Base-by-base conservation (phyloP, 2,329 filamentous ascomycete genomes). In the Xylariaceae sp. region DNA sequence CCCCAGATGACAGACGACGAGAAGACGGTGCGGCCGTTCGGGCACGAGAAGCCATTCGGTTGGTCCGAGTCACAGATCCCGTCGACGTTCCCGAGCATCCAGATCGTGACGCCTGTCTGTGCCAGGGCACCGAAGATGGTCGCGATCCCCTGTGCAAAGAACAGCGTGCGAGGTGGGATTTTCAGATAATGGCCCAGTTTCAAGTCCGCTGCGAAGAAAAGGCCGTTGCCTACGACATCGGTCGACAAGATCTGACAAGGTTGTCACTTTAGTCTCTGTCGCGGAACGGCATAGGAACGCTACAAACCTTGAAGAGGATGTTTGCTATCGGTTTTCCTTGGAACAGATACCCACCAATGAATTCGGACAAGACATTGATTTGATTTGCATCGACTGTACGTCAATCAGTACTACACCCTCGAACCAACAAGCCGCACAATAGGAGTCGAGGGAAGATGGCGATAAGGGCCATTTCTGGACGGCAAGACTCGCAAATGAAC, bases 141-240 rank as follows among this genome's bases (percentile, higher is more conserved):
- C 26, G 71, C 72, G 11, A 70, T 47, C 2, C 67, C 66, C 53
- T 77, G 73, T 7, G 66, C 68, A 26, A 65, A 62, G 53, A 76
- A 76, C 3, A 71, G 60, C 9, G 67, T 69, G 4, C 65, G 62
- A 0, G 68, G 69, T 0, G 72, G 66, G 32, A 76, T 68, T 51
- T 76, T 74, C 41, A 73, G 57, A 53, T 75, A 74, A 42, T 73
- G 71, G 2, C 64, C 72, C 28, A 76, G 56, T 54, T 76, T 76
- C 64, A 74, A 64, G 47, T 76, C 72, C 47, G 68, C 64, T 2
- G 64, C 62, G 40, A 73, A 74, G 30, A 65, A 69, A 13, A 72
- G 60, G 0, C 64, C 69, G 44, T 73, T 68, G 12, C 65, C 63
- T 2, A 55, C 51, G 8, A 67, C 65, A 43, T 68, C 66, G 2